Evolutionary conservation across 1,284 basidiomycete genomes (phyloP).

Genomic region (Earliella scabrosa): DNA sequence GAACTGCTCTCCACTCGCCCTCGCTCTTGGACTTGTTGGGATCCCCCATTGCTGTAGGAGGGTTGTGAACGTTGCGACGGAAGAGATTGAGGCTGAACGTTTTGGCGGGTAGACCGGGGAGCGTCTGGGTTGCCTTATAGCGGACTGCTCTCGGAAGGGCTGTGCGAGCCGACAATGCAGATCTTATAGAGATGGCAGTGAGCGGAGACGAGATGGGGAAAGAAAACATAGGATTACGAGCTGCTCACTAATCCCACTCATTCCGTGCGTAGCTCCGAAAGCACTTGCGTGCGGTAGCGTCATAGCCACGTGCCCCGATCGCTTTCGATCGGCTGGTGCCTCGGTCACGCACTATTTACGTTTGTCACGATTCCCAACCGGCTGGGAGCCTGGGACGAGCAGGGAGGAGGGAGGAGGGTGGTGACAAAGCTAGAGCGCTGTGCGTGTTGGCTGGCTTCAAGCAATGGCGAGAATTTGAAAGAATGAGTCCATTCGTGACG

Average conservation of each 20-base stretch:
- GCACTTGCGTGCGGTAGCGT: slow-evolving; percentile 9
- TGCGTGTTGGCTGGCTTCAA: no score
- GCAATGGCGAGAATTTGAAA: no score
- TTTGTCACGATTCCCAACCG: no score
- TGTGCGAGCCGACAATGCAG: slow-evolving; percentile 2
- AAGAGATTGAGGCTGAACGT: background rate
- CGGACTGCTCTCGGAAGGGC: background rate
- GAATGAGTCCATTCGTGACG: no score
- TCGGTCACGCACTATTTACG: background rate
- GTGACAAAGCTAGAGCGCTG: no score
- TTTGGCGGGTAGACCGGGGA: background rate
- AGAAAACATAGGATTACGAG: slow-evolving; percentile 16
- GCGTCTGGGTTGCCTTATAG: background rate
- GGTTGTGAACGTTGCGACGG: background rate
- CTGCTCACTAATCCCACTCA: slow-evolving; percentile 22
- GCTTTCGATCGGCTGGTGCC: background rate
- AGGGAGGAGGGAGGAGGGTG: no score
- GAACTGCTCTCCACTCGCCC: slow-evolving; percentile 84
- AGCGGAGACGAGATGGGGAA: background rate
- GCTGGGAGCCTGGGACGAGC: no score
- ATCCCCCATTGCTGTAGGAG: slow-evolving; percentile 18
- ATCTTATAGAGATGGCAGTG: slow-evolving; percentile 6
- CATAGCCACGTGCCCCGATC: slow-evolving; percentile 16
- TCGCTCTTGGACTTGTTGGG: slow-evolving; percentile 60
- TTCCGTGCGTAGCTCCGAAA: background rate